Percentiles rank a stretch among this genome's conserved stretches.
These are phyloP conservation scores for Fomitopsis pinicola DNA, from an alignment of 1,284 basidiomycete species.

Conservation along the genomic window DNA sequence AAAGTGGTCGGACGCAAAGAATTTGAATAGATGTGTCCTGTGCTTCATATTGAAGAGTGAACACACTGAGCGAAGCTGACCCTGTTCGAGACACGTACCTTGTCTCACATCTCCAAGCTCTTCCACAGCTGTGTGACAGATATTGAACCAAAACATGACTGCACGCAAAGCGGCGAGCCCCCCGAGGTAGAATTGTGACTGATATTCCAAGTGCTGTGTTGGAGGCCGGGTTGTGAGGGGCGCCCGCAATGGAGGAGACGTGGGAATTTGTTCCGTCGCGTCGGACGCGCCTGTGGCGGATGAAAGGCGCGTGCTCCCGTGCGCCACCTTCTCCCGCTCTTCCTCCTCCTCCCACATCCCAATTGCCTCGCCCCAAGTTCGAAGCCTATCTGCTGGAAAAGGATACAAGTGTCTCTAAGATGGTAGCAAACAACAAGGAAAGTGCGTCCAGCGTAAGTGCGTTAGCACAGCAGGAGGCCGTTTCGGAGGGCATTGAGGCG, in stretches of 20 bases:
- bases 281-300: neutral
- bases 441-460: conserved; percentile 44
- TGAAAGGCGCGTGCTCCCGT: neutral
- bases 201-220: too few relatives aligned
- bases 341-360: neutral
- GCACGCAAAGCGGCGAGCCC: too few relatives aligned
- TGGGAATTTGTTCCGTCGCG: neutral
- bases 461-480: conserved; percentile 69
- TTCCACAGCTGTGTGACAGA: too few relatives aligned
- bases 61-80: too few relatives aligned
- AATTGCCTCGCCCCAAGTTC: neutral
- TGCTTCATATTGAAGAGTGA: too few relatives aligned
- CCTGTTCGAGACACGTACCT: too few relatives aligned
- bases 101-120: too few relatives aligned
- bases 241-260: neutral
- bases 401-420: conserved; percentile 3
- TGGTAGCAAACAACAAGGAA: conserved; percentile 8
- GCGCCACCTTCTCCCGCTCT: neutral
- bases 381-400: neutral
- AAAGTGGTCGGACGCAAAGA: too few relatives aligned
- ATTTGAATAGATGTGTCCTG: too few relatives aligned
- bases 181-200: too few relatives aligned
- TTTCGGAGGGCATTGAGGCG: conserved; percentile 79
- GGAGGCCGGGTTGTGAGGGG: too few relatives aligned
- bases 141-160: too few relatives aligned